Conservation (phyloP, 805 yeast species). For the Candida verbasci region DNA sequence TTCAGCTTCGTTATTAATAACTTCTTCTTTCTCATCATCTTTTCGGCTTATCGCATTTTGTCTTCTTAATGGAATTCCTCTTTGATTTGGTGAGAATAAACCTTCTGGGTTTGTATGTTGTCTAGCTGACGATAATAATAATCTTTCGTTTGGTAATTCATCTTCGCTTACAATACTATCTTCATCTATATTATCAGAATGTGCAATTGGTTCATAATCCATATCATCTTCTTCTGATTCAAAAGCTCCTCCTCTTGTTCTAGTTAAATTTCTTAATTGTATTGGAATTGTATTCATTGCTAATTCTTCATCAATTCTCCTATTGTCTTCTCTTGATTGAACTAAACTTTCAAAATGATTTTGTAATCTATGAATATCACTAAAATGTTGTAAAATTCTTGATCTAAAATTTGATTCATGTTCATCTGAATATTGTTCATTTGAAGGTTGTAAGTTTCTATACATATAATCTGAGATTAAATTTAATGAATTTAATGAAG, state of each 20-base stretch:
- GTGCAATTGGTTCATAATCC: slow-evolving; percentile 7
- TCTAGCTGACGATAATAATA: slow-evolving; percentile 24
- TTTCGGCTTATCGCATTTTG: slow-evolving; percentile 27
- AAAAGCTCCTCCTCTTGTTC: slow-evolving; percentile 5
- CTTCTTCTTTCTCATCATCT: neutral
- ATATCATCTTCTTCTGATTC: slow-evolving; percentile 8
- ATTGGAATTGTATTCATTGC: slow-evolving; percentile 5
- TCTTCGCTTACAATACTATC: slow-evolving; percentile 9
- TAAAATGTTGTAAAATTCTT: slow-evolving; percentile 8
- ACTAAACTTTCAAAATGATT: slow-evolving; percentile 7
- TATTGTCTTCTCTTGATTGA: slow-evolving; percentile 1
- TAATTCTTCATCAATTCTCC: slow-evolving; percentile 2
- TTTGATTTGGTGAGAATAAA: neutral
- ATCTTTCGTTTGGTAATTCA: slow-evolving; percentile 13
- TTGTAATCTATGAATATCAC: slow-evolving; percentile 7
- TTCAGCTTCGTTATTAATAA: slow-evolving; percentile 10
- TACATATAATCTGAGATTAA: slow-evolving; percentile 6
- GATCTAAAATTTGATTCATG: slow-evolving; percentile 8
- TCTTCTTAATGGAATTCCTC: slow-evolving; percentile 24
- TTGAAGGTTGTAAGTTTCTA: slow-evolving; percentile 4
- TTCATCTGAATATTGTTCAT: neutral
- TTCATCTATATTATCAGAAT: slow-evolving; percentile 8
- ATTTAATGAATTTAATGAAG: slow-evolving; percentile 6
- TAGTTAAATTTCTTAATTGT: slow-evolving; percentile 8
- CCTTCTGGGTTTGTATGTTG: slow-evolving; percentile 13